A percentile compares a stretch with the other conserved stretches of the same genome.
Conservation (phyloP, 2,329 filamentous ascomycete genomes). For the Pseudogymnoascus sp. region DNA sequence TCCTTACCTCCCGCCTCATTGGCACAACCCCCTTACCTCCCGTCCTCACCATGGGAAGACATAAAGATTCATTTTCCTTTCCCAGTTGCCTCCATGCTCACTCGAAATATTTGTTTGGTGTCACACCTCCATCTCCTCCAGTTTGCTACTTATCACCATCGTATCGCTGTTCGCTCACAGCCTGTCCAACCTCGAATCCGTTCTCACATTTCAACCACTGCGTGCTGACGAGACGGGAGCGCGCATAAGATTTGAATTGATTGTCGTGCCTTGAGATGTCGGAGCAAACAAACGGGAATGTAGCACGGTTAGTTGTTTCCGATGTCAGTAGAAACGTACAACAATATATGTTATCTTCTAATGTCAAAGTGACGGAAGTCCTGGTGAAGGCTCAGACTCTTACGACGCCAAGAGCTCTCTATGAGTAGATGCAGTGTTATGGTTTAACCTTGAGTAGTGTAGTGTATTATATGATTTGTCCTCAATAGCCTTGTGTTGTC, state of each 20-base stretch:
- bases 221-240: neutral
- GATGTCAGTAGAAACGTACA: neutral
- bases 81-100: neutral
- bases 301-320: neutral
- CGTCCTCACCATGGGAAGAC: neutral
- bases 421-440: no score
- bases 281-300: neutral
- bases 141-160: neutral
- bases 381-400: no score
- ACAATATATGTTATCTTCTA: neutral
- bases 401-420: no score
- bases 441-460: no score
- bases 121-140: neutral
- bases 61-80: constrained; percentile 11
- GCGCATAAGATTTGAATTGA: neutral
- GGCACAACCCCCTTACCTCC: neutral
- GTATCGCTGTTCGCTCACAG: no score
- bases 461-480: no score
- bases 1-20: no score
- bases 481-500: no score
- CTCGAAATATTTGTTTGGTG: neutral
- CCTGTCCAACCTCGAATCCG: no score
- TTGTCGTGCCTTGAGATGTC: neutral
- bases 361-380: no score
- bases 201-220: no score